Evolutionary conservation across 225 moss, liverwort and hornwort species (phyloP).

Genomic region (Pleurozium schreberi): DNA sequence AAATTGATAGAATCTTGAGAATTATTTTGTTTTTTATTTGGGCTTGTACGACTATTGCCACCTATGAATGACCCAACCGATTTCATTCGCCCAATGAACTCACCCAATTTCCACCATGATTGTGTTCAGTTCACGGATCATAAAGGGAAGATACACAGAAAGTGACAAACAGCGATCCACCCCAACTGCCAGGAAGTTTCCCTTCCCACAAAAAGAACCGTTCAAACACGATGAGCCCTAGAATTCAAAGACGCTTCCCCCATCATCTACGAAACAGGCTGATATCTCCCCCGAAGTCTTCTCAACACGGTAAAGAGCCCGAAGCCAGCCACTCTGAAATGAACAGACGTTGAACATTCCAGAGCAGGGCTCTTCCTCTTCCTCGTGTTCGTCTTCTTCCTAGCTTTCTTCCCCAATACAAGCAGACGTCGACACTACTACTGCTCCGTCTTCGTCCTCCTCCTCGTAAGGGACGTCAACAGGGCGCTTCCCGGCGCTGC

Average conservation of each 20-base stretch:
- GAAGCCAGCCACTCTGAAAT: not conserved
- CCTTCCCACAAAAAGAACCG: not conserved
- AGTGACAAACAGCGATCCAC: not conserved
- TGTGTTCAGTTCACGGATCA: no score
- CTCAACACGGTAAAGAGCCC: not conserved
- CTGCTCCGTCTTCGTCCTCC: not conserved
- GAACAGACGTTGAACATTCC: fast-evolving
- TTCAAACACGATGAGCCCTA: not conserved
- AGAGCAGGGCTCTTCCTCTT: no score
- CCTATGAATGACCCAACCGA: not conserved
- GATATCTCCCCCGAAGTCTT: not conserved
- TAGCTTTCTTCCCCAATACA: not conserved
- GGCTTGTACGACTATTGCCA: not conserved
- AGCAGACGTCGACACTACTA: not conserved
- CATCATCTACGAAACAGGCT: not conserved
- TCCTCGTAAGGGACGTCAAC: not conserved
- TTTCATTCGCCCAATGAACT: no score
- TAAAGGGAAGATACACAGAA: not conserved
- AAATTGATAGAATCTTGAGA: not conserved
- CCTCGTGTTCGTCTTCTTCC: no score
- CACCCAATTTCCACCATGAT: not conserved
- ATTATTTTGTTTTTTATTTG: not conserved
- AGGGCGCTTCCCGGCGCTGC: not conserved
- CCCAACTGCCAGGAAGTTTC: not conserved
- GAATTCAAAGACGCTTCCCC: not conserved